Evolutionary conservation across 495 filamentous ascomycete genomes (phyloP), one percentile per base, ranked within the genome.

Genomic region (Penicillium argentinense): DNA sequence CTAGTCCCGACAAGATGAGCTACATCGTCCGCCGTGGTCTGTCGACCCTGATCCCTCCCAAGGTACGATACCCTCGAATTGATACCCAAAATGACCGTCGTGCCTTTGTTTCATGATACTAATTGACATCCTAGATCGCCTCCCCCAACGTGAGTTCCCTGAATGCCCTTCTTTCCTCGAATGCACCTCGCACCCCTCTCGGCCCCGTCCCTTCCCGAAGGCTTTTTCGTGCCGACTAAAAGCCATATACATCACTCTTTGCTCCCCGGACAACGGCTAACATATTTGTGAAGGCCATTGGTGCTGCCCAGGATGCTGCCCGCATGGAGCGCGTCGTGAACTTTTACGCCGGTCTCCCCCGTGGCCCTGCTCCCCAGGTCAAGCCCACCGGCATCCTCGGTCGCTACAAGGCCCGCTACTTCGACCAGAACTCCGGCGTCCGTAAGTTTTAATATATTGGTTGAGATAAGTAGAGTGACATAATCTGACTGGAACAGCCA

Each of bases 301-400:
- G 91, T 55, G 88, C 86, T 65, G 89, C 89, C 49, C 87, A 90
- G 62, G 89, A 97, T 87, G 93, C 93, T 62, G 81, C 86, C 56
- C 87, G 90, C 61, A 96, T 98, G 92, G 84, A 92, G 69, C 85
- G 91, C 57, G 88, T 97, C 48, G 92, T 96, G 70, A 86, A 78
- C 79, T 97, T 99, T 83, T 99, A 99, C 78, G 88, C 91, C 74
- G 92, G 90, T 69, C 87, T 99, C 25, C 93, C 93, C 66, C 86
- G 88, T 65, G 93, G 93, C 47, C 66, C 87, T 51, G 89, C 90
- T 51, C 89, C 93, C 54, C 80, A 87, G 64, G 68, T 80, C 53
- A 82, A 95, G 77, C 55, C 86, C 42, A 88, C 81, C 51, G 91
- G 95, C 51, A 69, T 92, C 37, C 65, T 96, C 49, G 84, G 81